Evolutionary conservation across 108 stramenopile species (phyloP), one percentile per base, ranked within the genome.

Genomic region (Pseudonitzschia delicatissima): DNA sequence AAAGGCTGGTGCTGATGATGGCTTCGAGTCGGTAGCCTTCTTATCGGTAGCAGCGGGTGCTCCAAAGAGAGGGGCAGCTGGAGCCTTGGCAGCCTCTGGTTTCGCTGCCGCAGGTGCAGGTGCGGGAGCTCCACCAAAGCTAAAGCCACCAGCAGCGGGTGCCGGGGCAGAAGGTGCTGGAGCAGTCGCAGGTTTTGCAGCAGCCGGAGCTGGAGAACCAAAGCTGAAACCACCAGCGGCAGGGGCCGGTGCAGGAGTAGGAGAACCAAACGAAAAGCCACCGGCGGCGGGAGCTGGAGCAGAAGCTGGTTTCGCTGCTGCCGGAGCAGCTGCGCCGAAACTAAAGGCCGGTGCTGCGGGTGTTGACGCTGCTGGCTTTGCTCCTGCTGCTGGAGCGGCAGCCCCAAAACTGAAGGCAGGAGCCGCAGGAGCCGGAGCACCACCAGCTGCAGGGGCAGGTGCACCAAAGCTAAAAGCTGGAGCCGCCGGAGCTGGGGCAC

Each of bases 41-140:
- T 73, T 37, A 28, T 61, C 29, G 21, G 77, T 32, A 25, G 70
- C 49, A 28, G 25, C 63, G 20, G 67, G 67, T 44, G 73, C 73
- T 12, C 25, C 42, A 40, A 72, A 72, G 26, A 27, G 39, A 7
- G 53, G 64, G 28, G 66, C 37, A 21, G 68, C 48, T 34, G 67
- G 28, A 32, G 60, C 18, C 8, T 18, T 12, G 17, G 39, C 13
- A 15, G 55, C 11, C 1, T 58, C 57, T 15, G 17, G 36, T 39
- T 39, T 39, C 8, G 6, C 37, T 6, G 6, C 57, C 6, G 27
- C 23, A 4, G 57, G 27, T 31, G 57, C 34, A 17, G 71, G 55
- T 26, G 67, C 71, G 32, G 74, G 60, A 11, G 47, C 45, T 3
- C 55, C 59, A n/a, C 49, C 60, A 11, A 59, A 57, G 45, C 26